Evolutionary conservation across 768 basidiomycete genomes (phyloP), one percentile per base, ranked within the genome.

Genomic region (Suillus weaverae): DNA sequence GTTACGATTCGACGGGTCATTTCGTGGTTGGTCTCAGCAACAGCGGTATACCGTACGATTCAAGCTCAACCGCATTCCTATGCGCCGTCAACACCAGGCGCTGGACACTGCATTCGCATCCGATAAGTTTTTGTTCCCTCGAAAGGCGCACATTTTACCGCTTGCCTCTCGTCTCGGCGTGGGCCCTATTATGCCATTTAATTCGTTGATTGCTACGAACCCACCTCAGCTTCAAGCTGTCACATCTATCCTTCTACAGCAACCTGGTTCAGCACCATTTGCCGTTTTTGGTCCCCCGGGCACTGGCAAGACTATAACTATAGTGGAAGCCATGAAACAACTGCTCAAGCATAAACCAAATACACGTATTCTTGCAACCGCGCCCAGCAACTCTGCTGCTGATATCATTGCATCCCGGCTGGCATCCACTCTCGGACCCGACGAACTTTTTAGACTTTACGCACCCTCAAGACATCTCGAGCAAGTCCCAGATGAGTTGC

Each of bases 331-430:
- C 1, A 89, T 89, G 43, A 78, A 74, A 4, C 89, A 90, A 68
- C 70, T 89, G 3, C 75, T 89, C 4, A 70, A 68, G 13, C 64
- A 64, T 10, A 69, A 86, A 65, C 79, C 81, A 0, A 50, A 77
- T 6, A 78, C 81, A 1, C 80, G 77, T 41, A 82, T 90, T 62
- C 80, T 90, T 2, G 88, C 84, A 0, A 89, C 88, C 66, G 87
- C 89, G 0, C 89, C 89, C 0, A 88, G 83, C 74, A 90, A 90
- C 73, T 86, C 85, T 2, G 88, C 88, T 0, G 88, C 87, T 2
- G 88, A 90, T 66, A 72, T 85, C n/a, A 78, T 89, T 22, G 81
- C 85, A 1, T 69, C 76, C 32, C 78, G 82, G 14, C 77, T 89
- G 3, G 62, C 64, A 2, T 62, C 67, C 2, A 53, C 18, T 3